Evolutionary conservation across 805 yeast species (phyloP).

Genomic region (Torulaspora gathmanii): DNA sequence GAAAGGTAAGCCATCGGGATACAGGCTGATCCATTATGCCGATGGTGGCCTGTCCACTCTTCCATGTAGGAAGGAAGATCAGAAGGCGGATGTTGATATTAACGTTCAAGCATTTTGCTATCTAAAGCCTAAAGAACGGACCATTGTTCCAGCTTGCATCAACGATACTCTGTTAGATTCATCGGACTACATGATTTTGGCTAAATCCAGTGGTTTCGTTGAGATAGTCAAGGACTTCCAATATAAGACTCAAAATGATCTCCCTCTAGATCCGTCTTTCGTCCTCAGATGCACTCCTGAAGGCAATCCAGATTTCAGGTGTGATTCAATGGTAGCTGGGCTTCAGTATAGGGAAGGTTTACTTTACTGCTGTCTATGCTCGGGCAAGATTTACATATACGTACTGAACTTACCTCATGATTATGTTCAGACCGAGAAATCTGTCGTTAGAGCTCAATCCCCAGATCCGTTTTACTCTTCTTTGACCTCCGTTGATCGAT

Average conservation of each 20-base stretch:
- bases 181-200: conserved; percentile 31
- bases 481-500: not conserved
- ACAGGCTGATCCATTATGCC: conserved; percentile 19
- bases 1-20: conserved; percentile 21
- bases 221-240: conserved; percentile 28
- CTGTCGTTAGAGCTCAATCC: conserved; percentile 2
- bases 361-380: conserved; percentile 25
- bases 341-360: conserved; percentile 27
- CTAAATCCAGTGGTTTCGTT: conserved; percentile 29
- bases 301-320: conserved; percentile 9
- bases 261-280: conserved; percentile 18
- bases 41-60: conserved; percentile 13
- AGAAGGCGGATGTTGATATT: conserved; percentile 16
- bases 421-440: conserved; percentile 22
- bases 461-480: conserved; percentile 6
- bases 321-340: conserved; percentile 19
- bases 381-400: conserved; percentile 26
- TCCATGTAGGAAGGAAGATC: conserved; percentile 5
- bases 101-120: conserved; percentile 29
- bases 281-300: conserved; percentile 25
- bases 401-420: conserved; percentile 27
- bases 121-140: conserved; percentile 19
- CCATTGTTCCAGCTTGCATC: conserved; percentile 2
- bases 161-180: conserved; percentile 13
- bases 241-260: conserved; percentile 12